Percentiles rank a stretch among this genome's conserved stretches.
Evolutionary conservation across 371 early-diverging fungal genomes (phyloP).

Genomic region (Smittium culicis): DNA sequence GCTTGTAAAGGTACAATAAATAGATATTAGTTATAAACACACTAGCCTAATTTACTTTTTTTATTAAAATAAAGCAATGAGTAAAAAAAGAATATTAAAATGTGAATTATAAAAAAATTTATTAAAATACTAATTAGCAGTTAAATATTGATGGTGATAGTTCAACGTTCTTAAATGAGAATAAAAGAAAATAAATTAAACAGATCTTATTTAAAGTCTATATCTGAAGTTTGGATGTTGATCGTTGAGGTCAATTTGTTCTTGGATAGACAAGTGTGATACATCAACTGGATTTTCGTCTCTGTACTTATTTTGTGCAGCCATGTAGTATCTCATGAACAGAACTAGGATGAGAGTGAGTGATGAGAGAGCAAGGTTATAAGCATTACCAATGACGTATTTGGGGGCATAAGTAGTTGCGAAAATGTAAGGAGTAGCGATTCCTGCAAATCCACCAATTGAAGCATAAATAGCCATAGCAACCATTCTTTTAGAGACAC

Average conservation of each 20-base stretch:
- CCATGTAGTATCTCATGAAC: constrained; percentile 6
- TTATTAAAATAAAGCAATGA: too few species aligned
- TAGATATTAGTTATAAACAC: too few species aligned
- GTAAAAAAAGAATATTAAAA: too few species aligned
- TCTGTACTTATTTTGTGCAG: constrained; percentile 1
- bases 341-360: background rate
- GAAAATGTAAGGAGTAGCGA: constrained; percentile 30
- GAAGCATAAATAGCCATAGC: constrained; percentile 21
- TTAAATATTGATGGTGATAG: too few species aligned
- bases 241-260: constrained; percentile 10
- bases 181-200: too few species aligned
- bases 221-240: constrained; percentile 15
- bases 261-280: constrained; percentile 8
- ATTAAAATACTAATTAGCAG: too few species aligned
- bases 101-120: too few species aligned
- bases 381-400: constrained; percentile 23
- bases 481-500: constrained; percentile 26
- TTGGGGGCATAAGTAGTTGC: constrained; percentile 21
- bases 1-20: too few species aligned
- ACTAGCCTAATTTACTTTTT: too few species aligned
- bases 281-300: constrained; percentile 11
- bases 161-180: too few species aligned
- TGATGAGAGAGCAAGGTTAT: background rate
- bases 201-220: too few species aligned
- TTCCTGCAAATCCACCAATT: constrained; percentile 29